Conservation (phyloP, 257 asterid genomes). For the Rehmannia glutinosa region DNA sequence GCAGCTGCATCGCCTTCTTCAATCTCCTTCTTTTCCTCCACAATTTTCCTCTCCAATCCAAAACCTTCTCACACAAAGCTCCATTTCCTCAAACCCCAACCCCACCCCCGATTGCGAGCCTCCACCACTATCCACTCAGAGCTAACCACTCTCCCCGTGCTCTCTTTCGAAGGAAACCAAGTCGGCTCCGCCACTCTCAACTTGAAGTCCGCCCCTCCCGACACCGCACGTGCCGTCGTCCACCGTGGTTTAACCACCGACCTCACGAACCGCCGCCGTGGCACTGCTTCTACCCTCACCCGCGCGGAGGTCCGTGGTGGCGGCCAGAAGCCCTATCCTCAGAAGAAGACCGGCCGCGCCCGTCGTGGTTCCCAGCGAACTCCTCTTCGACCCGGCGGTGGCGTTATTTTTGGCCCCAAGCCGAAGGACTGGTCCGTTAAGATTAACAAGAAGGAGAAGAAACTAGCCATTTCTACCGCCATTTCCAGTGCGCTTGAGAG, state of each 20-base stretch:
- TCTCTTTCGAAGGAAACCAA: constrained; percentile 73
- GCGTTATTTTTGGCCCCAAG: constrained; percentile 88
- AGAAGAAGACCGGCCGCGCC: constrained; percentile 88
- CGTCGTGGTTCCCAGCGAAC: constrained; percentile 89
- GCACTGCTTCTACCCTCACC: constrained; percentile 95
- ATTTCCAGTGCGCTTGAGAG: constrained; percentile 66
- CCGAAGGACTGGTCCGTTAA: constrained; percentile 93
- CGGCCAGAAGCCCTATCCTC: constrained; percentile 78
- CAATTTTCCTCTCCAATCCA: constrained; percentile 47
- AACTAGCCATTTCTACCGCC: constrained; percentile 84
- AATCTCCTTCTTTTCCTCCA: constrained; percentile 65
- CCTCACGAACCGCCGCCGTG: constrained; percentile 88
- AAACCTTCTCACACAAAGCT: constrained; percentile 25
- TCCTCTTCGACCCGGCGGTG: constrained; percentile 97
- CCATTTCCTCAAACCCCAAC: constrained; percentile 25
- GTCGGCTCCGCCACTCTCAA: constrained; percentile 74
- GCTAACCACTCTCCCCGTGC: constrained; percentile 68
- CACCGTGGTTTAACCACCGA: constrained; percentile 92
- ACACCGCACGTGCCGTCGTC: constrained; percentile 95
- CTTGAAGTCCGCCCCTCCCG: constrained; percentile 71
- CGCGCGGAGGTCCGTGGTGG: constrained; percentile 96
- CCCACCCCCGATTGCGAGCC: constrained; percentile 10
- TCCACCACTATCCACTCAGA: constrained; percentile 37
- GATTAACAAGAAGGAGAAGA: constrained; percentile 83
- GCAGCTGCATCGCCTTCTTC: constrained; percentile 48